Evolutionary conservation across 768 basidiomycete species (phyloP).

Genomic region (Amanita rimosa): DNA sequence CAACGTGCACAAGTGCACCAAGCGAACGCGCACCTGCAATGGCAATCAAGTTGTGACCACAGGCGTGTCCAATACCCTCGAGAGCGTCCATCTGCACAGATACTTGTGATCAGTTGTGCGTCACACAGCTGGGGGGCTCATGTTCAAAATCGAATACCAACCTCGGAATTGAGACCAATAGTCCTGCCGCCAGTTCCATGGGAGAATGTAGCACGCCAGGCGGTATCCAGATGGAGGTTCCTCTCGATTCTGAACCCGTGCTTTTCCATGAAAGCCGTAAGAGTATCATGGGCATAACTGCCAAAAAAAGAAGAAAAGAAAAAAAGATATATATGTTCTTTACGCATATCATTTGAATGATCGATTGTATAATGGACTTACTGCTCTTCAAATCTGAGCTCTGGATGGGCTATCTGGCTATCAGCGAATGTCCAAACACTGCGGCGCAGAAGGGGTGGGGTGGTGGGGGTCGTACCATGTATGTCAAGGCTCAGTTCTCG

Average conservation of each 20-base stretch:
- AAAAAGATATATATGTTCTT: not conserved
- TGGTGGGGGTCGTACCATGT: conserved; percentile 34
- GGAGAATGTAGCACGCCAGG: conserved; percentile 61
- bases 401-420: conserved; percentile 58
- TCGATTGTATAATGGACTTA: conserved; percentile 18
- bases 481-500: conserved; percentile 59
- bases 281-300: conserved; percentile 62
- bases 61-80: conserved; percentile 55
- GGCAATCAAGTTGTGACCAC: conserved; percentile 78
- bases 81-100: conserved; percentile 57
- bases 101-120: not conserved
- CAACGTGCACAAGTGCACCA: no score
- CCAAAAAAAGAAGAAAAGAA: no score
- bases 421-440: not conserved
- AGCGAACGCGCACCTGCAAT: conserved; percentile 34
- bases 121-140: no score
- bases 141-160: conserved; percentile 15
- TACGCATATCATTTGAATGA: not conserved
- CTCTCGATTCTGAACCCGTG: conserved; percentile 55
- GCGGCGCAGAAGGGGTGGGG: no score
- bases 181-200: conserved; percentile 57
- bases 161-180: conserved; percentile 74
- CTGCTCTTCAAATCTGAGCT: conserved; percentile 59
- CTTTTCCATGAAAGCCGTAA: conserved; percentile 54
- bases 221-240: conserved; percentile 57